Conservation (phyloP, 305 asterid genomes). For the Rubia balearica region DNA sequence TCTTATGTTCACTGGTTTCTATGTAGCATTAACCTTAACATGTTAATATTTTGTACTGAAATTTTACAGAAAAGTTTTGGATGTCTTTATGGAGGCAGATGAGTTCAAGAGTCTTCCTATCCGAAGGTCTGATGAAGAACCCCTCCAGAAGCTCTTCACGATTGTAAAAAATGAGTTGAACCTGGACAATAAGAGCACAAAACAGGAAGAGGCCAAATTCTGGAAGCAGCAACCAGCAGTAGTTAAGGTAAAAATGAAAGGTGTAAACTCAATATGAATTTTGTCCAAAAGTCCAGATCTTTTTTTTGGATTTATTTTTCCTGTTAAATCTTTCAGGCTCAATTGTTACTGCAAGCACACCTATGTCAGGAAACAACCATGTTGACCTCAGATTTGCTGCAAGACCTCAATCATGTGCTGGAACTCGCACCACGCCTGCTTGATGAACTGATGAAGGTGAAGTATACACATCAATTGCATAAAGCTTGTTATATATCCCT, state of each 20-base stretch:
- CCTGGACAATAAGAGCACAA: slow-evolving; percentile 65
- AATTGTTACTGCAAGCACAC: slow-evolving; percentile 75
- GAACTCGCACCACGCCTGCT: slow-evolving; percentile 74
- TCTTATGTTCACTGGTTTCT: background rate
- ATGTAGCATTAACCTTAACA: background rate
- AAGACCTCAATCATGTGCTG: slow-evolving; percentile 57
- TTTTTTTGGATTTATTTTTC: background rate
- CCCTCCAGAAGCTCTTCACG: slow-evolving; percentile 72
- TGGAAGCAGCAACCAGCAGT: slow-evolving; percentile 88
- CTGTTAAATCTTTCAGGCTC: slow-evolving; percentile 43
- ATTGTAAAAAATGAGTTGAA: slow-evolving; percentile 63
- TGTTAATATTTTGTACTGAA: slow-evolving; percentile 7
- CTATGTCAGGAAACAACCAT: slow-evolving; percentile 57
- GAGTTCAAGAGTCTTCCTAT: slow-evolving; percentile 80
- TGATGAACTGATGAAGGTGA: slow-evolving; percentile 80
- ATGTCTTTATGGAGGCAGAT: slow-evolving; percentile 72
- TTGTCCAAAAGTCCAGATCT: background rate
- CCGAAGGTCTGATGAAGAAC: slow-evolving; percentile 77
- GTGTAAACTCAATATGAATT: too few species aligned
- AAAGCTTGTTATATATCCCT: background rate
- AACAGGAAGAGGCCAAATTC: slow-evolving; percentile 81
- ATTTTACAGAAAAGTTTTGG: slow-evolving; percentile 76
- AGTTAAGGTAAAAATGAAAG: slow-evolving; percentile 52
- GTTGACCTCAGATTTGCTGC: slow-evolving; percentile 59
- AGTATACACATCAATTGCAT: background rate